Conservation (phyloP, 2,329 filamentous ascomycete species). For the Byssoonygena ceratinophila region DNA sequence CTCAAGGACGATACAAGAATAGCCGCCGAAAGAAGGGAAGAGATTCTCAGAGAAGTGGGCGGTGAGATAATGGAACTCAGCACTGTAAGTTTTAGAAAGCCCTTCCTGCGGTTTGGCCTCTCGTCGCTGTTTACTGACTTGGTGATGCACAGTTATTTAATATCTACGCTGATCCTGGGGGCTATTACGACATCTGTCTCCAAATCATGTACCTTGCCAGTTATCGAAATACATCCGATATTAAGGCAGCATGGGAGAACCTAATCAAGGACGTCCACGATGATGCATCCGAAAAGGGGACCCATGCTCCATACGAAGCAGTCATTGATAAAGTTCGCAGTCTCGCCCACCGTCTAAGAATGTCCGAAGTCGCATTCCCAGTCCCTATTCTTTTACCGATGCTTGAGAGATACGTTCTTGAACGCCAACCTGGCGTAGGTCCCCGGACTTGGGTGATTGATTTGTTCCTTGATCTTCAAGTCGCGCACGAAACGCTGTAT, state of each 20-base stretch:
- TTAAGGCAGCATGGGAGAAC: conserved; percentile 72
- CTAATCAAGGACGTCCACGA: conserved; percentile 63
- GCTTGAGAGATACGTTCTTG: conserved; percentile 45
- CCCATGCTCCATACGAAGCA: conserved; percentile 40
- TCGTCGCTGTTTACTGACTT: neutral
- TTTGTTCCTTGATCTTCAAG: conserved; percentile 52
- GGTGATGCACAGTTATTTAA: conserved; percentile 68
- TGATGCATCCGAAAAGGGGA: conserved; percentile 37
- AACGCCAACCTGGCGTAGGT: conserved; percentile 39
- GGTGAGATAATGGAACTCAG: conserved; percentile 67
- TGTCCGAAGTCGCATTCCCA: conserved; percentile 48
- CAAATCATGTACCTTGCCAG: conserved; percentile 87
- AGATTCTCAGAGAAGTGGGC: conserved; percentile 59
- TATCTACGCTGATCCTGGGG: conserved; percentile 75
- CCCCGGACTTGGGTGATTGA: conserved; percentile 52
- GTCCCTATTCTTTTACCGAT: conserved; percentile 45
- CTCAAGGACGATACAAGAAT: conserved; percentile 64
- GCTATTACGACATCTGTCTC: conserved; percentile 87
- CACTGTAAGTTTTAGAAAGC: conserved; percentile 62
- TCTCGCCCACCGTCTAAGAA: conserved; percentile 46
- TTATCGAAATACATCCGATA: conserved; percentile 76
- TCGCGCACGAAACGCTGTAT: conserved; percentile 52
- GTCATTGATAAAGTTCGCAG: conserved; percentile 46
- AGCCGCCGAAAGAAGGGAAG: conserved; percentile 48
- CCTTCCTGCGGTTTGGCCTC: neutral